A percentile compares a stretch with the other conserved stretches of the same genome.
phyloP scores from a whole-genome alignment of 306 rosid genomes.

The Canavalia ensiformis region DNA sequence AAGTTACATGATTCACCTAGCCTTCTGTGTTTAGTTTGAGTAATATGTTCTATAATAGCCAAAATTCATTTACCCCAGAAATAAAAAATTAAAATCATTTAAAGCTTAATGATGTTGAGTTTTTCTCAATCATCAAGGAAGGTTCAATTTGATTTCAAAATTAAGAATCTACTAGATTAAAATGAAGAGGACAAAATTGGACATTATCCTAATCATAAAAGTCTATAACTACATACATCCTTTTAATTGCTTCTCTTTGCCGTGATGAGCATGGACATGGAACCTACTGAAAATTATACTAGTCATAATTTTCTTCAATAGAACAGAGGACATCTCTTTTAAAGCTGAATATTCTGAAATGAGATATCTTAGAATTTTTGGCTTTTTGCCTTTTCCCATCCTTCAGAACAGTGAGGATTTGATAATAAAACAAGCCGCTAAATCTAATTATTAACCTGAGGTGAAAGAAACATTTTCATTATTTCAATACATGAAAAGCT shows the following conservation, averaged over 20 bases:
- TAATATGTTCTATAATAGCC: not conserved
- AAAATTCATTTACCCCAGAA: not conserved
- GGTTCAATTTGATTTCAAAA: conserved; percentile 1
- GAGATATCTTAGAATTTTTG: not conserved
- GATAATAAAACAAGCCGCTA: not conserved
- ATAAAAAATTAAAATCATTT: conserved; percentile 17
- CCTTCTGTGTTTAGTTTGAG: conserved; percentile 25
- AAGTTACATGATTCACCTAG: too few species aligned
- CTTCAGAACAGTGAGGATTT: conserved; percentile 9
- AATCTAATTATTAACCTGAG: not conserved
- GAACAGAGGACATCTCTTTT: not conserved
- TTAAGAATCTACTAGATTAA: not conserved
- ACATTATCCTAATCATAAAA: not conserved
- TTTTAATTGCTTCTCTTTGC: conserved; percentile 15
- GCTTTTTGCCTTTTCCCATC: not conserved
- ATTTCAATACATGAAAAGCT: not conserved
- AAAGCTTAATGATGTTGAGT: not conserved
- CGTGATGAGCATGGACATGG: not conserved
- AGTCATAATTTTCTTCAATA: not conserved
- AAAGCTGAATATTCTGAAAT: conserved; percentile 10
- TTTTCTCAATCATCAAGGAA: conserved; percentile 18
- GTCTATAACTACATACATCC: not conserved
- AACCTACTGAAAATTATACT: conserved; percentile 15
- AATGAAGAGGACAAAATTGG: not conserved
- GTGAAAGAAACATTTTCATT: conserved; percentile 3